Conservation (phyloP, 1,284 basidiomycete species). For the Pseudozyma pruni region DNA sequence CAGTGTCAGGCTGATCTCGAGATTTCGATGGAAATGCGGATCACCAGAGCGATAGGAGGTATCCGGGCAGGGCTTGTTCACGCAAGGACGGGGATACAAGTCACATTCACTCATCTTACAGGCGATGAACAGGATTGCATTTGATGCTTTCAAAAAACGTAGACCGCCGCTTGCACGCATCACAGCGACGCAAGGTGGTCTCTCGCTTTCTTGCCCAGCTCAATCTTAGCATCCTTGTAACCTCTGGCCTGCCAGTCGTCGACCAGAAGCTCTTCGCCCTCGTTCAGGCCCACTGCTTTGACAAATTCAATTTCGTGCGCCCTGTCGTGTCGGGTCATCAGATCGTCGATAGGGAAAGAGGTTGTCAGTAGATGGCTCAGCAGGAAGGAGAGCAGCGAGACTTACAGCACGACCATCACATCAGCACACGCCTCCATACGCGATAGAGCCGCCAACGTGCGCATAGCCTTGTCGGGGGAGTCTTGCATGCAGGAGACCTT, state of each 20-base stretch:
- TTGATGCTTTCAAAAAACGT: no score
- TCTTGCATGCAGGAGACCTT: constrained; percentile 22
- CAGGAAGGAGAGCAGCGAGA: background rate
- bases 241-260: constrained; percentile 11
- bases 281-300: constrained; percentile 7
- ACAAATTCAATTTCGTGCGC: constrained; percentile 21
- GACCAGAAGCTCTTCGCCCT: constrained; percentile 9
- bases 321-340: constrained; percentile 6
- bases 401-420: constrained; percentile 33
- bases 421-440: constrained; percentile 18
- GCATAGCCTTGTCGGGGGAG: constrained; percentile 20
- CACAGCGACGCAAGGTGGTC: constrained; percentile 5
- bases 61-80: no score
- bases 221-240: constrained; percentile 16
- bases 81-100: no score
- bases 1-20: no score
- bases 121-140: no score
- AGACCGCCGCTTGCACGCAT: no score
- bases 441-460: constrained; percentile 11
- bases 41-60: no score
- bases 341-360: no score
- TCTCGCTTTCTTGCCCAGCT: constrained; percentile 2
- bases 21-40: no score
- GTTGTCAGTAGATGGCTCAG: no score
- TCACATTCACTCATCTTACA: no score